A percentile compares a stretch with the other conserved stretches of the same genome.
Conservation (phyloP, 495 filamentous ascomycete genomes). For the Echria macrotheca region DNA sequence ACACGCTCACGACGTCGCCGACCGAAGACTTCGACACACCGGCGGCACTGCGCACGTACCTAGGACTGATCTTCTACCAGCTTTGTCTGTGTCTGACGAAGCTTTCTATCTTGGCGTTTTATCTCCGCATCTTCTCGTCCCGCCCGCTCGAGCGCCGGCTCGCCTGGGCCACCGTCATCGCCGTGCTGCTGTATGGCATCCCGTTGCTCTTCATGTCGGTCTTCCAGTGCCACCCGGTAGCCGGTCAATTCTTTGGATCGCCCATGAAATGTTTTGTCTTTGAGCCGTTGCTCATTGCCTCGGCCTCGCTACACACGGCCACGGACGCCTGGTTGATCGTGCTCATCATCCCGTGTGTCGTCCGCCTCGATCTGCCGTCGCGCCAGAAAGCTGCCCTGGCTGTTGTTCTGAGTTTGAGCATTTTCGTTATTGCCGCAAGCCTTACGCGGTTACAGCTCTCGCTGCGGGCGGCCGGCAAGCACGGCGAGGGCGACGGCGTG, state of each 20-base stretch:
- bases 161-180: conserved; percentile 27
- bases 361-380: conserved; percentile 28
- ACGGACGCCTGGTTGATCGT: conserved; percentile 34
- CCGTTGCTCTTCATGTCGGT: conserved; percentile 34
- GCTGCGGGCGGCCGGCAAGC: conserved; percentile 12
- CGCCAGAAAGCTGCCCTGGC: conserved; percentile 30
- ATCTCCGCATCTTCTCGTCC: conserved; percentile 35
- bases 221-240: conserved; percentile 34
- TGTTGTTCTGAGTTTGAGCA: conserved; percentile 30
- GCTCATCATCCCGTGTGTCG: conserved; percentile 32
- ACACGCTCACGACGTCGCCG: not conserved
- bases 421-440: conserved; percentile 33
- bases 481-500: conserved; percentile 11
- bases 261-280: conserved; percentile 29
- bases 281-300: conserved; percentile 30
- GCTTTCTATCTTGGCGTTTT: conserved; percentile 36
- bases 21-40: not conserved
- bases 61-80: conserved; percentile 30
- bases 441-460: conserved; percentile 25
- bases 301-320: conserved; percentile 28
- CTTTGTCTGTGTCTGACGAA: conserved; percentile 34
- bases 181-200: conserved; percentile 26
- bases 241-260: conserved; percentile 23
- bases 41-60: conserved; percentile 19
- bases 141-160: conserved; percentile 22